phyloP scores from a whole-genome alignment of 306 rosid genomes.

The Quercus berberidifolia region DNA sequence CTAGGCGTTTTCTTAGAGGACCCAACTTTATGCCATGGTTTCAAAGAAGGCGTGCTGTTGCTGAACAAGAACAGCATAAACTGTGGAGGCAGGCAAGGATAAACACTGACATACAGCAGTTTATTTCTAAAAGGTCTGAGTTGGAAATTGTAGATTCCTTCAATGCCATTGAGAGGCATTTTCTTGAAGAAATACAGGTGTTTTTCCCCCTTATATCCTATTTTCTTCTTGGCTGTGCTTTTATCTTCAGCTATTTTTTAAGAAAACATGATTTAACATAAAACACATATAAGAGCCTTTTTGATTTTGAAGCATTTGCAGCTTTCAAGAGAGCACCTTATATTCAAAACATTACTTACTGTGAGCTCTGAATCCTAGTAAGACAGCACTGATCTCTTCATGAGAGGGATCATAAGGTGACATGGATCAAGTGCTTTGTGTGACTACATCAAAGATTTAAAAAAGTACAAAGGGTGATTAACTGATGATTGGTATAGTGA shows the following conservation, averaged over 20 bases:
- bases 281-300: neutral
- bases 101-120: slow-evolving; percentile 55
- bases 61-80: slow-evolving; percentile 81
- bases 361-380: too few relatives aligned
- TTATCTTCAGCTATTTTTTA: neutral
- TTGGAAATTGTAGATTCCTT: slow-evolving; percentile 79
- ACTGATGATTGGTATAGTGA: neutral
- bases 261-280: neutral
- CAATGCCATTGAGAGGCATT: slow-evolving; percentile 68
- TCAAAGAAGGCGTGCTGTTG: slow-evolving; percentile 70
- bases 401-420: neutral
- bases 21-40: slow-evolving; percentile 90
- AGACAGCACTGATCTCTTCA: neutral
- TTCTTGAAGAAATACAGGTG: slow-evolving; percentile 72
- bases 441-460: neutral
- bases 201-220: slow-evolving; percentile 2
- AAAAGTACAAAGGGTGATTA: neutral
- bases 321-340: neutral
- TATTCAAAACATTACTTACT: neutral
- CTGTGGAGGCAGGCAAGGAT: slow-evolving; percentile 83
- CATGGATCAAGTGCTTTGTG: neutral
- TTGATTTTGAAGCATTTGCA: neutral
- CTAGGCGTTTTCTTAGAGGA: slow-evolving; percentile 79
- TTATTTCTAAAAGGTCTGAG: slow-evolving; percentile 65
- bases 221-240: neutral